Base-by-base conservation (phyloP, 106 monocot species). In the Apostasia ramifera region DNA sequence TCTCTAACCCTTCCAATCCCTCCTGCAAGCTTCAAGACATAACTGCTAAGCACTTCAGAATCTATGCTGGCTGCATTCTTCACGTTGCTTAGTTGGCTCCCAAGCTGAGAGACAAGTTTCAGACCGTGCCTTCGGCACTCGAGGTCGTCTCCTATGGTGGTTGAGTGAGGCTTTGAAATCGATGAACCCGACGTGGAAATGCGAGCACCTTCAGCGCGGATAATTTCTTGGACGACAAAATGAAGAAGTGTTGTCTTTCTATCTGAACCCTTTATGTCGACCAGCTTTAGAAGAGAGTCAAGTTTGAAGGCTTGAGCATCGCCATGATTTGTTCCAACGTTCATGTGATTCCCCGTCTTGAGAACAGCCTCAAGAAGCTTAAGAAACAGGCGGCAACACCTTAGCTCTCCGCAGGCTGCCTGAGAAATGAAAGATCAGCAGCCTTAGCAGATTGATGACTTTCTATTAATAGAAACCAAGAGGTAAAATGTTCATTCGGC, bases 11-110 rank as follows among this genome's bases (percentile, higher is more conserved):
- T 84, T 42, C 68, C 67, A 3, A 84, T 76, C 1, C 84, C 88
- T 37, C 66, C 70, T 11, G 84, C 77, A 11, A 88, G 81, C 52
- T 82, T 84, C 4, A 79, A 57, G 11, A 84, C 81, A 37, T 73
- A 79, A 59, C 79, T 74, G 48, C 76, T 68, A 2, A 88, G 79
- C 39, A 77, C 81, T 47, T 80, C 81, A 6, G 81, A 79, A 63
- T 88, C 88, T 76, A 84, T 84, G 9, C 84, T 47, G 8, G 88
- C 88, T 4, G 88, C 78, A 44, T 82, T 88, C 69, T 84, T 88
- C 53, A 88, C 88, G 53, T 77, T 82, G 55, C 66, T 51, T 5
- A 88, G 84, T 47, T 84, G 84, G 1, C 59, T 44, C 1, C 77
- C 79, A 0, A 88, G 73, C 1, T 74, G 59, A 10, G 88, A 60